Conservation (phyloP, 768 basidiomycete species). For the Podaxis sp. region DNA sequence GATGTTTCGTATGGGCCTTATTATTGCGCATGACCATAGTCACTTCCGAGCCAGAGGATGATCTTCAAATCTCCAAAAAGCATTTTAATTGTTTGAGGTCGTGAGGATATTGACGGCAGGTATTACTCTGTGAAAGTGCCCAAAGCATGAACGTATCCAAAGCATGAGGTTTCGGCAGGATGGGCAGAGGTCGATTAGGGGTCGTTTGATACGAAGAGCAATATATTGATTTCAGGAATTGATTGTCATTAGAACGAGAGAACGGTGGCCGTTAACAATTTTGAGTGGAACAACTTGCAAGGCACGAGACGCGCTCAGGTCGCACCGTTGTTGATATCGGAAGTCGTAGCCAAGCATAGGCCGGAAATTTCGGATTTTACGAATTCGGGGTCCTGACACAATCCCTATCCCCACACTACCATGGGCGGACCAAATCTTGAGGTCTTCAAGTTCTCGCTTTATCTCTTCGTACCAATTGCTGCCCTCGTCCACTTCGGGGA, state of each 20-base stretch:
- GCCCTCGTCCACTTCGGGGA: conserved; percentile 86
- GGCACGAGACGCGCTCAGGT: too few species aligned
- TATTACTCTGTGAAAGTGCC: too few species aligned
- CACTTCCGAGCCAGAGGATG: too few species aligned
- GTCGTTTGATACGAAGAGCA: background rate
- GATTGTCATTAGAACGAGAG: too few species aligned
- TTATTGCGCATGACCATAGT: too few species aligned
- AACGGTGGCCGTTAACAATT: too few species aligned
- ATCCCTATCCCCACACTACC: conserved; percentile 7
- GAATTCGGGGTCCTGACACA: background rate
- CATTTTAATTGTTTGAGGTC: too few species aligned
- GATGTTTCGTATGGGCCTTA: background rate
- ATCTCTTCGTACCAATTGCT: conserved; percentile 81
- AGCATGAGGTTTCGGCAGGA: background rate
- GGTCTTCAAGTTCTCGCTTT: conserved; percentile 86
- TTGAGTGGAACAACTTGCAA: too few species aligned
- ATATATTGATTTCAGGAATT: too few species aligned
- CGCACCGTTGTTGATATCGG: background rate
- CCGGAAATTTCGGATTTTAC: background rate
- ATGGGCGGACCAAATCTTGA: conserved; percentile 83
- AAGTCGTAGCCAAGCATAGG: background rate
- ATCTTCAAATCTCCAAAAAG: too few species aligned
- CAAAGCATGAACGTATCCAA: too few species aligned
- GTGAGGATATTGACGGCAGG: too few species aligned
- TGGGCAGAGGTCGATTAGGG: background rate